phyloP scores from a whole-genome alignment of 768 basidiomycete species.

The Mycena chlorophos region DNA sequence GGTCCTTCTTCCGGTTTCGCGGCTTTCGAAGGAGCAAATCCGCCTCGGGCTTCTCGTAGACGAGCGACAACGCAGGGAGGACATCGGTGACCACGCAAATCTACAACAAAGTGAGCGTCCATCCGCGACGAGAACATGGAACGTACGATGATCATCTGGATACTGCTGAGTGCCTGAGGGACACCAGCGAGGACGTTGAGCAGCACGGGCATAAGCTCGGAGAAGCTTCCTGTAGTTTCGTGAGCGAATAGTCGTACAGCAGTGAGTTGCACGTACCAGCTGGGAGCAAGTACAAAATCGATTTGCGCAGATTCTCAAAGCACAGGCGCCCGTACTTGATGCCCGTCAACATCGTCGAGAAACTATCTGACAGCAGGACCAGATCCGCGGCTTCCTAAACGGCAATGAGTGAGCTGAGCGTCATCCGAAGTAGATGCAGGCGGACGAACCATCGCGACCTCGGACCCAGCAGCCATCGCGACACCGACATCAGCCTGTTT shows the following conservation, averaged over 20 bases:
- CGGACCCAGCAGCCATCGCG: constrained; percentile 55
- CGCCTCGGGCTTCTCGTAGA: constrained; percentile 61
- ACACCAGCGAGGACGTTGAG: constrained; percentile 44
- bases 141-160: constrained; percentile 45
- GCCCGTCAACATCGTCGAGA: constrained; percentile 63
- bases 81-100: constrained; percentile 63
- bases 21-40: constrained; percentile 58
- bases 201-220: constrained; percentile 61
- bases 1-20: constrained; percentile 54
- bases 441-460: constrained; percentile 40
- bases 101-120: constrained; percentile 32
- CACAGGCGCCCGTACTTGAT: constrained; percentile 67
- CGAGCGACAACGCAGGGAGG: constrained; percentile 52
- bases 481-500: constrained; percentile 64
- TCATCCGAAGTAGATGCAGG: neutral
- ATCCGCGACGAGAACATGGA: neutral
- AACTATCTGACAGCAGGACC: constrained; percentile 58
- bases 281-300: constrained; percentile 50
- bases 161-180: constrained; percentile 39
- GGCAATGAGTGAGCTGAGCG: neutral
- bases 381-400: constrained; percentile 57
- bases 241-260: neutral
- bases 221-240: constrained; percentile 40
- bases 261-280: constrained; percentile 38
- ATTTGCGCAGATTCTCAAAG: constrained; percentile 65